These are phyloP conservation scores for Geosmithia morbida DNA, from an alignment of 2,329 filamentous ascomycete species.

Conservation along the genomic window DNA sequence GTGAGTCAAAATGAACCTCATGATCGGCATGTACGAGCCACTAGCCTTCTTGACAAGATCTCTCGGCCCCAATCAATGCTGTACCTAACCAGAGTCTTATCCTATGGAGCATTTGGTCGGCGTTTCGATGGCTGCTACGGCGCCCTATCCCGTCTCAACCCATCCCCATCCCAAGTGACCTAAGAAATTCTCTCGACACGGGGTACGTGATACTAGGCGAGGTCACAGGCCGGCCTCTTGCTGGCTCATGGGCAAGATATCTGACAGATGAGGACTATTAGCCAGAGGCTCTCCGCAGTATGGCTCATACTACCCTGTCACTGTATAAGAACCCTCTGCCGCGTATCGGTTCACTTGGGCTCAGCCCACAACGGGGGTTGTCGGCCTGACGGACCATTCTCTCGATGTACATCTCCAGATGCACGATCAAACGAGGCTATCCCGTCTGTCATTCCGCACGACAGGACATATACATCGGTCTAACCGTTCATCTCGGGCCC, in stretches of 20 bases:
- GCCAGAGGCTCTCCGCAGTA: conserved; percentile 10
- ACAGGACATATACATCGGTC: conserved; percentile 12
- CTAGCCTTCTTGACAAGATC: conserved; percentile 1
- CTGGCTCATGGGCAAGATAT: neutral
- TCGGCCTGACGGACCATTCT: conserved; percentile 15
- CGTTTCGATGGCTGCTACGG: neutral
- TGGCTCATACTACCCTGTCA: conserved; percentile 11
- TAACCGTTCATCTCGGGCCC: conserved; percentile 11
- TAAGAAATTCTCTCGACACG: neutral
- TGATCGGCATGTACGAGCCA: too few relatives aligned
- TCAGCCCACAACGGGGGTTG: conserved; percentile 10
- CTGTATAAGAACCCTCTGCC: conserved; percentile 11
- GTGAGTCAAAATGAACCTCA: neutral
- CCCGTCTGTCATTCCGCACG: conserved; percentile 11
- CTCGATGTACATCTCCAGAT: conserved; percentile 9
- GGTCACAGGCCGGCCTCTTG: neutral
- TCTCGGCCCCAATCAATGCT: conserved; percentile 2
- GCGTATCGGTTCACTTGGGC: conserved; percentile 10
- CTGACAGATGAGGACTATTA: neutral
- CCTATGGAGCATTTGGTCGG: neutral
- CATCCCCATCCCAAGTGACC: conserved; percentile 2
- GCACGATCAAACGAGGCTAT: conserved; percentile 17
- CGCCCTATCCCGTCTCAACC: conserved; percentile 1
- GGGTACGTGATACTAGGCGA: conserved; percentile 11
- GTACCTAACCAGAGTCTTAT: neutral